These are phyloP conservation scores for Puccinellia tenuiflora DNA, from an alignment of 176 grass and related monocot genomes.

Conservation along the genomic window DNA sequence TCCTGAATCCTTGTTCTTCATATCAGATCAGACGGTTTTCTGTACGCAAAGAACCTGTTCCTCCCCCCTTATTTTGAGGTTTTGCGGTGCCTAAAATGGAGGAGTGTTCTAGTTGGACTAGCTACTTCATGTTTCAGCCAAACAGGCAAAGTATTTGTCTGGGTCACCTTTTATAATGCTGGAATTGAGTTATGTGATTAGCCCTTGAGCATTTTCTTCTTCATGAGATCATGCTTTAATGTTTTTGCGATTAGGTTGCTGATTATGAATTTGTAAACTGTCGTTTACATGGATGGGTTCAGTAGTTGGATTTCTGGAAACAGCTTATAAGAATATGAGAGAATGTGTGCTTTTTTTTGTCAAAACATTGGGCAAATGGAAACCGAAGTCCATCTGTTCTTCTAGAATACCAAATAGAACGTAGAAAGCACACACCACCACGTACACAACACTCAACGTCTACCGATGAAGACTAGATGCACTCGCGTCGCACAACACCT, in stretches of 20 bases:
- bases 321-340: neutral
- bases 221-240: neutral
- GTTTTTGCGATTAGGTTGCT: neutral
- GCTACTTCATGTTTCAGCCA: neutral
- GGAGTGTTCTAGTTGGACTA: neutral
- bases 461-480: no score
- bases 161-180: neutral
- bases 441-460: no score
- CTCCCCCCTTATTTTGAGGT: neutral
- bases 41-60: neutral
- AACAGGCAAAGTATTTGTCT: neutral
- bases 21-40: neutral
- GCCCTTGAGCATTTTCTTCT: slow-evolving; percentile 3
- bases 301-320: neutral
- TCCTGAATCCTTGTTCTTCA: slow-evolving; percentile 3
- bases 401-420: neutral
- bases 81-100: neutral
- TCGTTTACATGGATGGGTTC: neutral
- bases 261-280: neutral
- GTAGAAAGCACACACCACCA: no score
- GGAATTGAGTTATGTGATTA: neutral
- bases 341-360: no score
- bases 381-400: neutral
- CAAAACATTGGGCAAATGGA: no score
- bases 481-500: no score